Conservation (phyloP, 805 yeast species). For the Candida dajiaensis region DNA sequence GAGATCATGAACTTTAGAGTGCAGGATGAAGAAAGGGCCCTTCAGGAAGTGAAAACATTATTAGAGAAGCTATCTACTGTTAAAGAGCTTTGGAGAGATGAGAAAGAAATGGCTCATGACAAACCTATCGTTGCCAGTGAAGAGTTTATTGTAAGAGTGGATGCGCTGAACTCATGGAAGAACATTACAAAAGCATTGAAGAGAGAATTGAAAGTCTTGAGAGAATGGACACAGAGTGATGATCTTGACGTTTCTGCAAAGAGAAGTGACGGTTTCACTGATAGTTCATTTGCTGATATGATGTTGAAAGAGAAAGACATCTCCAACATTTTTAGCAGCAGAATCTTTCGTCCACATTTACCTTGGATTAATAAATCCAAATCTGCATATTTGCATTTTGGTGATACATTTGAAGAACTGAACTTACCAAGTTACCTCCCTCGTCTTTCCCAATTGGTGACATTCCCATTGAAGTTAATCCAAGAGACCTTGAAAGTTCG, state of each 20-base stretch:
- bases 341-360: slow-evolving; percentile 61
- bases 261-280: slow-evolving; percentile 40
- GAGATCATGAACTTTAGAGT: slow-evolving; percentile 62
- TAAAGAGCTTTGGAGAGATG: slow-evolving; percentile 73
- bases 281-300: slow-evolving; percentile 73
- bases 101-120: slow-evolving; percentile 71
- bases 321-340: slow-evolving; percentile 60
- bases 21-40: slow-evolving; percentile 38
- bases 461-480: slow-evolving; percentile 74
- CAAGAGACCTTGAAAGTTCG: slow-evolving; percentile 74
- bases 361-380: slow-evolving; percentile 84
- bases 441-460: slow-evolving; percentile 55
- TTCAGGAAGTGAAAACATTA: slow-evolving; percentile 46
- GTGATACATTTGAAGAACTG: slow-evolving; percentile 55
- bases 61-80: slow-evolving; percentile 59
- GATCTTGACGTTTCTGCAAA: slow-evolving; percentile 57
- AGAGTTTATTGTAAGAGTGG: slow-evolving; percentile 59
- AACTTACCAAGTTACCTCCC: slow-evolving; percentile 72
- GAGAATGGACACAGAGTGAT: slow-evolving; percentile 80
- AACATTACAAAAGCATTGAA: slow-evolving; percentile 66
- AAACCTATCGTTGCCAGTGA: slow-evolving; percentile 64
- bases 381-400: slow-evolving; percentile 57
- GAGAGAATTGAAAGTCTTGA: slow-evolving; percentile 53
- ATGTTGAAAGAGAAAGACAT: slow-evolving; percentile 77
- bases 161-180: slow-evolving; percentile 81